phyloP scores from a whole-genome alignment of 2,329 filamentous ascomycete genomes.

The Colletotrichum cordylinicola region DNA sequence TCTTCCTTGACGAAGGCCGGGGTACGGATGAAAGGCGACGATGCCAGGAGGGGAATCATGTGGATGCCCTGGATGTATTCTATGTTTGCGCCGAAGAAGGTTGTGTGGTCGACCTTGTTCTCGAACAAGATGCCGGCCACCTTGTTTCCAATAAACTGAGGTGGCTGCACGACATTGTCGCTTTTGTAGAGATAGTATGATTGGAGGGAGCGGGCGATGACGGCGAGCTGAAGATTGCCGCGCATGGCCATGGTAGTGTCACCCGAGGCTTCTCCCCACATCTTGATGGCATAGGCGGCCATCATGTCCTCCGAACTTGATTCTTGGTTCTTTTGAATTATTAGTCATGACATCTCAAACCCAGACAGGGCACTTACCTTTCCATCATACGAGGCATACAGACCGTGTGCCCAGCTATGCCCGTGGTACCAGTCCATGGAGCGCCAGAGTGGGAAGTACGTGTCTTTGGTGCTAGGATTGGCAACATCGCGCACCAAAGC shows the following conservation, averaged over 20 bases:
- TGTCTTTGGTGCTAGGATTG: constrained; percentile 75
- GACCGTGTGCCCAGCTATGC: constrained; percentile 89
- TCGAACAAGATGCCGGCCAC: constrained; percentile 79
- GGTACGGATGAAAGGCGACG: constrained; percentile 70
- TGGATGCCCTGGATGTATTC: constrained; percentile 82
- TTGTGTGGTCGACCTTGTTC: constrained; percentile 93
- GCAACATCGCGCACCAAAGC: constrained; percentile 82
- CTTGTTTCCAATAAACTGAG: constrained; percentile 82
- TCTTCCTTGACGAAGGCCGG: constrained; percentile 78
- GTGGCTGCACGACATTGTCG: constrained; percentile 73
- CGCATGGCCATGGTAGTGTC: constrained; percentile 80
- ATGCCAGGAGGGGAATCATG: constrained; percentile 79
- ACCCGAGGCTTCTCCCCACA: constrained; percentile 86
- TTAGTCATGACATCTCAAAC: neutral
- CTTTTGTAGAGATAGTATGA: constrained; percentile 83
- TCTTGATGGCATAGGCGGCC: constrained; percentile 85
- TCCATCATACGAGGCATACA: constrained; percentile 74
- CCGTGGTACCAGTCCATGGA: constrained; percentile 95
- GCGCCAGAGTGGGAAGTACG: constrained; percentile 81
- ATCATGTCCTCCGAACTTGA: constrained; percentile 91
- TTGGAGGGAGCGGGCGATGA: constrained; percentile 76
- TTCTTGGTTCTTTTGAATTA: constrained; percentile 66
- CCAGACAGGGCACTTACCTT: constrained; percentile 51
- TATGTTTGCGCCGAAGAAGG: constrained; percentile 79
- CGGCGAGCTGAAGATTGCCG: constrained; percentile 82